These are phyloP conservation scores for Oryza meyeriana DNA, from an alignment of 176 grass and related monocot species.

Conservation along the genomic window DNA sequence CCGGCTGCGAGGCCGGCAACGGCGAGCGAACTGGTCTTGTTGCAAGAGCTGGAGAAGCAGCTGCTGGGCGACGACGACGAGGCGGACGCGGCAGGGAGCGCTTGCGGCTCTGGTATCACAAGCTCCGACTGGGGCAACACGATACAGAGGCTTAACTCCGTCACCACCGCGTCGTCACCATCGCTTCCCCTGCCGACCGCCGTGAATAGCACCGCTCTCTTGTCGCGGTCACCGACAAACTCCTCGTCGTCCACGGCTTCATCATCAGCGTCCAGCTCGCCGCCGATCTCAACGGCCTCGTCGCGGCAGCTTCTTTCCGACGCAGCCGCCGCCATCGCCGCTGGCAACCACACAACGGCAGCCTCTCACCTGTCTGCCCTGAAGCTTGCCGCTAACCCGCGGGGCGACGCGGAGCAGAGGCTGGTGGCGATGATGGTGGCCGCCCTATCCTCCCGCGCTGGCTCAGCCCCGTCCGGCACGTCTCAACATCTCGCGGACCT, in stretches of 20 bases:
- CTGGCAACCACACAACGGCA: slow-evolving; percentile 47
- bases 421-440: slow-evolving; percentile 65
- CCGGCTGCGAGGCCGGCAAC: not conserved
- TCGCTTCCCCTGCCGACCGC: slow-evolving; percentile 7
- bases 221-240: slow-evolving; percentile 46
- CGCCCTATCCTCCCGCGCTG: slow-evolving; percentile 48
- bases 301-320: slow-evolving; percentile 62
- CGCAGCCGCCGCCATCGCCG: slow-evolving; percentile 40
- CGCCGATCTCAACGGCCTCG: slow-evolving; percentile 32
- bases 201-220: slow-evolving; percentile 2
- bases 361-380: slow-evolving; percentile 37
- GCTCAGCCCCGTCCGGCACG: not conserved
- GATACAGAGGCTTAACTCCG: slow-evolving; percentile 47
- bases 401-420: slow-evolving; percentile 63
- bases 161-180: not conserved
- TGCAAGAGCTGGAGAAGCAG: slow-evolving; percentile 70
- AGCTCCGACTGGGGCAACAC: slow-evolving; percentile 51
- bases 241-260: slow-evolving; percentile 66
- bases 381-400: slow-evolving; percentile 25
- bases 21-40: slow-evolving; percentile 32
- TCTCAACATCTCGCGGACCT: slow-evolving; percentile 29
- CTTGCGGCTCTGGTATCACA: slow-evolving; percentile 50
- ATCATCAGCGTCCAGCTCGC: slow-evolving; percentile 62
- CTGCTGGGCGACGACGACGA: slow-evolving; percentile 63
- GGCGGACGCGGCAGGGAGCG: slow-evolving; percentile 39